phyloP scores from a whole-genome alignment of 345 rosid species.

The Hevea brasiliensis region DNA sequence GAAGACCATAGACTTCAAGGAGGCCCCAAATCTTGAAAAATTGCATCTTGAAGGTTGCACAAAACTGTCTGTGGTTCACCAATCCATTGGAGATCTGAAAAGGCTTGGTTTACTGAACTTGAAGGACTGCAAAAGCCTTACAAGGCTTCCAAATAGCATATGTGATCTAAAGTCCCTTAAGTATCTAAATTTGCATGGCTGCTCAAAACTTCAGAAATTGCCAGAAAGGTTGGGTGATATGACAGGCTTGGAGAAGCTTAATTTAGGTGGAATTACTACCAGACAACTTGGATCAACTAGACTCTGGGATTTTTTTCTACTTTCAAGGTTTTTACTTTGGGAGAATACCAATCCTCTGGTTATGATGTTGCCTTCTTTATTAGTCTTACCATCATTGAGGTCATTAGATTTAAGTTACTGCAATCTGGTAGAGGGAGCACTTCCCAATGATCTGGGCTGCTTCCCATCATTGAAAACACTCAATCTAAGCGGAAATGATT shows the following conservation, averaged over 20 bases:
- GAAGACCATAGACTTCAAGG: slow-evolving; percentile 6
- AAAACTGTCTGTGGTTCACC: slow-evolving; percentile 8
- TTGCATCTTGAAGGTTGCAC: slow-evolving; percentile 12
- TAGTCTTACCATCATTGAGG: not conserved
- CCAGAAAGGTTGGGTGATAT: slow-evolving; percentile 9
- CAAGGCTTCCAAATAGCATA: slow-evolving; percentile 8
- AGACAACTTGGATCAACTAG: slow-evolving; percentile 1
- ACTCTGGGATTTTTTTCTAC: not conserved
- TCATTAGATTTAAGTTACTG: not conserved
- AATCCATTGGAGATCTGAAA: slow-evolving; percentile 13
- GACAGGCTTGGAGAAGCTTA: not conserved
- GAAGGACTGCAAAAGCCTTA: slow-evolving; percentile 15
- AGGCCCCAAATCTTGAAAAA: slow-evolving; percentile 1
- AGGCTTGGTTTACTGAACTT: not conserved
- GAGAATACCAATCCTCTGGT: not conserved
- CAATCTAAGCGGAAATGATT: slow-evolving; percentile 7
- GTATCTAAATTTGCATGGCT: slow-evolving; percentile 2
- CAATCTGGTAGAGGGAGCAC: slow-evolving; percentile 7
- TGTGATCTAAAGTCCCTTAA: slow-evolving; percentile 5
- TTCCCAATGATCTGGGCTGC: slow-evolving; percentile 3
- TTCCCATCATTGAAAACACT: not conserved
- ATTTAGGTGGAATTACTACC: not conserved
- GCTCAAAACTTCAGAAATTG: slow-evolving; percentile 15
- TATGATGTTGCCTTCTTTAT: not conserved
- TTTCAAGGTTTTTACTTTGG: not conserved